These are phyloP conservation scores for Achaetomium macrosporum DNA, from an alignment of 2,329 filamentous ascomycete species.

Conservation along the genomic window DNA sequence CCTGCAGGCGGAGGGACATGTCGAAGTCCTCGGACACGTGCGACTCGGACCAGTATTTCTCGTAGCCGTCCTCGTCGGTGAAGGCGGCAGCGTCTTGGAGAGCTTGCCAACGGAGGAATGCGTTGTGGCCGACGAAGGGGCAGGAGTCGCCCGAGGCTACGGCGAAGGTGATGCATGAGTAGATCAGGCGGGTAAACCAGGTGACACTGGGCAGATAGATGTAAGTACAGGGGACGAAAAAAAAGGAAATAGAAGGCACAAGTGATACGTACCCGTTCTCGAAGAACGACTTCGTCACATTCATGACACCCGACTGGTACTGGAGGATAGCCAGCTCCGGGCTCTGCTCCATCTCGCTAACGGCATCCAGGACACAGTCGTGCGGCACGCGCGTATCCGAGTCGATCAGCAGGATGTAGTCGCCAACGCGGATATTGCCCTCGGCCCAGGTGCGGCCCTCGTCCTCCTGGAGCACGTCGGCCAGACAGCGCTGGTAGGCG, in stretches of 20 bases:
- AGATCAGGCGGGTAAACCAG: conserved; percentile 69
- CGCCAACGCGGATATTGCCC: conserved; percentile 78
- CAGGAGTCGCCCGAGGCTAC: conserved; percentile 71
- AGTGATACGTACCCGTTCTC: conserved; percentile 51
- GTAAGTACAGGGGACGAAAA: background rate
- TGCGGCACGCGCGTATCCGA: conserved; percentile 72
- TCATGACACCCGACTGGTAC: conserved; percentile 72
- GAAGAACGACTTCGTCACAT: conserved; percentile 68
- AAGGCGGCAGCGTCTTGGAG: conserved; percentile 65
- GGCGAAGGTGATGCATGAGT: conserved; percentile 69
- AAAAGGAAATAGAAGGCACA: background rate
- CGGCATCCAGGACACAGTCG: conserved; percentile 72
- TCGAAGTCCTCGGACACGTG: conserved; percentile 80
- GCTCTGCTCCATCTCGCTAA: conserved; percentile 75
- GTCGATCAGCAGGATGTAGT: conserved; percentile 75
- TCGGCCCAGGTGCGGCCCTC: conserved; percentile 74
- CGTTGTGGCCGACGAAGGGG: conserved; percentile 75
- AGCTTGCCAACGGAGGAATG: conserved; percentile 68
- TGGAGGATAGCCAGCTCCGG: conserved; percentile 75
- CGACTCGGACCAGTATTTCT: conserved; percentile 77
- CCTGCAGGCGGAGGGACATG: conserved; percentile 72
- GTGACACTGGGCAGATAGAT: conserved; percentile 42
- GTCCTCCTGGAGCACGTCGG: conserved; percentile 58
- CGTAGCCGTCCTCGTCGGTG: conserved; percentile 61
- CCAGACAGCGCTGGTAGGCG: conserved; percentile 41